These are phyloP conservation scores for Lasiosphaeris hirsuta DNA, from an alignment of 495 filamentous ascomycete genomes.

Conservation along the genomic window DNA sequence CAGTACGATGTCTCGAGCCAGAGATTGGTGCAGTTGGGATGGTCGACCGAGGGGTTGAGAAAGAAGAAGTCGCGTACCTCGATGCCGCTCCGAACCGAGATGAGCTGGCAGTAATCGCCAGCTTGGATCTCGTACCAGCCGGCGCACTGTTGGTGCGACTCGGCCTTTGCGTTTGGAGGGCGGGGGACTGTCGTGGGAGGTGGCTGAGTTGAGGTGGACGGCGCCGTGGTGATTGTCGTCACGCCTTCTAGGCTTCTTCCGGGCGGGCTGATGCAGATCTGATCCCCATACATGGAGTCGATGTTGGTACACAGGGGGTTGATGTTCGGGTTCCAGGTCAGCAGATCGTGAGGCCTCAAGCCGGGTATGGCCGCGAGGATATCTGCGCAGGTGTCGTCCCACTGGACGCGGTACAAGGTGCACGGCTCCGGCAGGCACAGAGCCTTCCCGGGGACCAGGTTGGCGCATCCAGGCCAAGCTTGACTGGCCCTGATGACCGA, in stretches of 20 bases:
- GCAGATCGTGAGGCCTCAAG: background rate
- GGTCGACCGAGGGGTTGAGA: background rate
- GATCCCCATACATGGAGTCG: background rate
- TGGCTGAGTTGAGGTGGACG: background rate
- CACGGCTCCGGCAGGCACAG: slow-evolving; percentile 1
- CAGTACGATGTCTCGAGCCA: slow-evolving; percentile 1
- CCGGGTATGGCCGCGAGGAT: background rate
- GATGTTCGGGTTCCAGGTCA: slow-evolving; percentile 14
- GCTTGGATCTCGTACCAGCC: background rate
- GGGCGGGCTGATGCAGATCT: slow-evolving; percentile 2
- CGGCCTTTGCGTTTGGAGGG: background rate
- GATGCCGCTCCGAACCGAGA: background rate
- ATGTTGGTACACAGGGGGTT: slow-evolving; percentile 7
- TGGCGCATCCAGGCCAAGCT: too few relatives aligned
- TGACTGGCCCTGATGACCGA: too few relatives aligned
- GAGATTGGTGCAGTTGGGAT: background rate
- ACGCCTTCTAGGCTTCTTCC: background rate
- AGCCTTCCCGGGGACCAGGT: background rate
- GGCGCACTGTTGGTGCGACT: background rate
- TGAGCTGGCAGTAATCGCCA: background rate
- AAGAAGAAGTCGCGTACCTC: background rate
- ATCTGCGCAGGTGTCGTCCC: background rate
- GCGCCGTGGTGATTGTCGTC: background rate
- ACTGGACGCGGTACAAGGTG: too few relatives aligned
- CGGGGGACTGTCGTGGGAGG: background rate